Evolutionary conservation across 2,329 filamentous ascomycete species (phyloP).

Genomic region (Zymoseptoria brevis): DNA sequence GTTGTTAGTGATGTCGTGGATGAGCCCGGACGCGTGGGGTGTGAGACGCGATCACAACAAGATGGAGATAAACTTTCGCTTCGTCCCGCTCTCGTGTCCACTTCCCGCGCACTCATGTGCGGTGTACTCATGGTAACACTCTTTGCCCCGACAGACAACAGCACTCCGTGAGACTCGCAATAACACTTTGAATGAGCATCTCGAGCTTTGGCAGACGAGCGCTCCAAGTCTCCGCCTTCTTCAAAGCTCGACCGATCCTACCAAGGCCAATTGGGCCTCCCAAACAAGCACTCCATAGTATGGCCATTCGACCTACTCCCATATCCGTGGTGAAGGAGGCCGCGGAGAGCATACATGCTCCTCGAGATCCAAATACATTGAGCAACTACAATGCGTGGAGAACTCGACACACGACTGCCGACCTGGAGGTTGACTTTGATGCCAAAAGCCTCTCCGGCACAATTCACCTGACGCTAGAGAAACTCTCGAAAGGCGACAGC

Average conservation of each 20-base stretch:
- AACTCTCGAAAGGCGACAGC: slow-evolving; percentile 63
- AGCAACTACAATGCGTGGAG: slow-evolving; percentile 87
- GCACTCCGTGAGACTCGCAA: background rate
- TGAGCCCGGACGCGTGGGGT: background rate
- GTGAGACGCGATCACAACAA: slow-evolving; percentile 1
- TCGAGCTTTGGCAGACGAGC: slow-evolving; percentile 6
- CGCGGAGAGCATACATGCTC: slow-evolving; percentile 27
- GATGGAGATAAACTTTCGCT: background rate
- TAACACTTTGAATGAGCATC: slow-evolving; percentile 8
- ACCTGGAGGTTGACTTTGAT: slow-evolving; percentile 77
- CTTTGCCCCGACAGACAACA: background rate
- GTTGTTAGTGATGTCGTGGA: background rate
- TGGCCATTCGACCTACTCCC: slow-evolving; percentile 23
- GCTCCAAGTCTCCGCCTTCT: background rate
- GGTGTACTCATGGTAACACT: background rate
- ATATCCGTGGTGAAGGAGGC: slow-evolving; percentile 20
- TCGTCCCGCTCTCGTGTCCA: too few species aligned
- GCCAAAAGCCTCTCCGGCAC: slow-evolving; percentile 67
- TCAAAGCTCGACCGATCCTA: slow-evolving; percentile 3
- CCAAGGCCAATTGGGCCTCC: background rate
- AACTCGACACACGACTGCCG: slow-evolving; percentile 73
- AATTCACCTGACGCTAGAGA: slow-evolving; percentile 69
- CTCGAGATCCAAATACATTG: slow-evolving; percentile 72
- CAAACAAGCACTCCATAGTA: slow-evolving; percentile 6
- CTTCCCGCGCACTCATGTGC: background rate